Evolutionary conservation across 495 filamentous ascomycete species (phyloP).

Genomic region (Neurospora terricola): DNA sequence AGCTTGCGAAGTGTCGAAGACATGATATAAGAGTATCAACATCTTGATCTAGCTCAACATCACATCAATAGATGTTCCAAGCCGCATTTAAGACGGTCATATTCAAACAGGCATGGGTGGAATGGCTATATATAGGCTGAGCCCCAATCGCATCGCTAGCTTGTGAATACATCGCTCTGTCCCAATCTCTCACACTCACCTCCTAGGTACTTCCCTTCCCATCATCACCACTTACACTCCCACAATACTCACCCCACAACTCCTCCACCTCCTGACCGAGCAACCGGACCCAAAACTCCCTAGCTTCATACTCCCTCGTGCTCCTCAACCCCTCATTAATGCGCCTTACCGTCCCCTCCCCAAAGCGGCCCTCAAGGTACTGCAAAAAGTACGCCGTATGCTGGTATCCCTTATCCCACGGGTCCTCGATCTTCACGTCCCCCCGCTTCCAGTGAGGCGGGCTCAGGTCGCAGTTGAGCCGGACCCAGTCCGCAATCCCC

Average conservation of each 20-base stretch:
- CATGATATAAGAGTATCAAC: not conserved
- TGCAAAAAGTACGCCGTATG: conserved; percentile 87
- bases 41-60: not conserved
- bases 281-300: conserved; percentile 60
- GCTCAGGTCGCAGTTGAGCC: conserved; percentile 58
- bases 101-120: not conserved
- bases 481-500: conserved; percentile 90
- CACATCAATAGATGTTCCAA: not conserved
- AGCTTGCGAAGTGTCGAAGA: not conserved
- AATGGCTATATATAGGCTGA: not conserved
- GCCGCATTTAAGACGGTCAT: not conserved
- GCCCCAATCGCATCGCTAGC: not conserved
- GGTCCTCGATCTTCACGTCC: conserved; percentile 13
- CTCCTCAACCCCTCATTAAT: conserved; percentile 63
- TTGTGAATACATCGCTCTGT: not conserved
- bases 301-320: conserved; percentile 42
- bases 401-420: conserved; percentile 91
- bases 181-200: not conserved
- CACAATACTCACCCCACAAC: conserved; percentile 63
- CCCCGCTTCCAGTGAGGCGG: conserved; percentile 76
- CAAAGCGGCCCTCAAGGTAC: conserved; percentile 56
- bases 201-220: not conserved
- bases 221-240: not conserved
- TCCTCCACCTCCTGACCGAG: conserved; percentile 54
- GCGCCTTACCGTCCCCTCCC: conserved; percentile 57